Base-by-base conservation (phyloP, 176 grass and related monocot genomes). In the Echinochloa phyllopogon region DNA sequence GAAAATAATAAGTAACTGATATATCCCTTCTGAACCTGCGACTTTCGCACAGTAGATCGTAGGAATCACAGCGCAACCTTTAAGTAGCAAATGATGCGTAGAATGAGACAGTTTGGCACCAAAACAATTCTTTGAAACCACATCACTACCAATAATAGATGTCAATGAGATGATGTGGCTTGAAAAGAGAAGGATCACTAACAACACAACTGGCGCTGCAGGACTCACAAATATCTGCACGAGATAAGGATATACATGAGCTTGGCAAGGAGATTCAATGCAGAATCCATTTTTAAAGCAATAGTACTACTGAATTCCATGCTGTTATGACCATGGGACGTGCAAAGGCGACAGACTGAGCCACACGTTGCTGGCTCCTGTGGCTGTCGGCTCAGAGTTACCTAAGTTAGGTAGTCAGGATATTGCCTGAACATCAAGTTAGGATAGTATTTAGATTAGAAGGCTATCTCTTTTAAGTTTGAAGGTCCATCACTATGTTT, bases 101-200 rank as follows among this genome's bases (percentile, higher is more conserved):
- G 21, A 68, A 76, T 76, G 47, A 86, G 87, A 77, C 16, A 95
- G 68, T 13, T 91, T 90, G 44, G 87, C 17, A 51, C 92, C 90
- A 88, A 98, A 93, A 11, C 89, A 88, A 69, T 89, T 74, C 27
- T 87, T 41, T 48, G 76, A 63, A 52, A 98, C 82, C 24, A 75
- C 23, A 33, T 88, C 74, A 48, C 90, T 90, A 61, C 91, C 70
- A n/a, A 89, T 88, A 29, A 86, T 89, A 6, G 58, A 91, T 69
- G 92, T 91, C 69, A 95, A 74, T 41, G 85, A 85, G 60, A 90
- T 88, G 76, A 94, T 72, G 84, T 98, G 92, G 79, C 92, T 91
- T 16, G 95, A 94, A 50, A 93, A 91, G 23, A 98, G 72, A 42
- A 98, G 89, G 61, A 98, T 73, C 69, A 90, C 91, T 69, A 95